Evolutionary conservation across 73 alveolate genomes (phyloP).

Genomic region (Symbiodinium natans): DNA sequence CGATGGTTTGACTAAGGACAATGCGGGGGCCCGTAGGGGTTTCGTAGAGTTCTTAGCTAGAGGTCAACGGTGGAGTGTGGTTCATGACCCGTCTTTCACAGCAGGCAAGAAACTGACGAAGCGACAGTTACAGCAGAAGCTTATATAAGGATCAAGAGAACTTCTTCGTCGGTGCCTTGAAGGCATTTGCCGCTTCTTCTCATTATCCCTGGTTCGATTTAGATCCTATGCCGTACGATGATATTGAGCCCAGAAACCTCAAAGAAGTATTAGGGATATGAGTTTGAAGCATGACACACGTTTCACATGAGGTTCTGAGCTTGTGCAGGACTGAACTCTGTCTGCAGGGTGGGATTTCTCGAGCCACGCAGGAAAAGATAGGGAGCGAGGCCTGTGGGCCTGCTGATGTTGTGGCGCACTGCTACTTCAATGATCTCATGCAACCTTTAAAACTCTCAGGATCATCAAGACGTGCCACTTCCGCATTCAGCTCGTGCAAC

Average conservation of each 20-base stretch:
- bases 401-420: neutral
- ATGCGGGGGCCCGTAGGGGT: neutral
- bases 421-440: too few species aligned
- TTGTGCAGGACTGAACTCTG: neutral
- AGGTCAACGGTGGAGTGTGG: neutral
- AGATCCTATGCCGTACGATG: neutral
- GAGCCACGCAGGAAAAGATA: neutral
- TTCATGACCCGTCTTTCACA: neutral
- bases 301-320: neutral
- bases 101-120: constrained; percentile 21
- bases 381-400: neutral
- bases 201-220: neutral
- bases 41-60: neutral
- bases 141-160: neutral
- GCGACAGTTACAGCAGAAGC: neutral
- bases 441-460: too few species aligned
- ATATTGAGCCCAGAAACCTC: neutral
- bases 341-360: neutral
- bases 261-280: neutral
- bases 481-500: too few species aligned
- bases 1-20: constrained; percentile 3
- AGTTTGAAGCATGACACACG: neutral
- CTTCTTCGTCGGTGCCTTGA: neutral
- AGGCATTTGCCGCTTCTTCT: neutral
- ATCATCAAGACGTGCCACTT: too few species aligned